Percentiles rank a stretch among this genome's conserved stretches.
Conservation (phyloP, 140 eudicot species). For the Flaveria floridana region DNA sequence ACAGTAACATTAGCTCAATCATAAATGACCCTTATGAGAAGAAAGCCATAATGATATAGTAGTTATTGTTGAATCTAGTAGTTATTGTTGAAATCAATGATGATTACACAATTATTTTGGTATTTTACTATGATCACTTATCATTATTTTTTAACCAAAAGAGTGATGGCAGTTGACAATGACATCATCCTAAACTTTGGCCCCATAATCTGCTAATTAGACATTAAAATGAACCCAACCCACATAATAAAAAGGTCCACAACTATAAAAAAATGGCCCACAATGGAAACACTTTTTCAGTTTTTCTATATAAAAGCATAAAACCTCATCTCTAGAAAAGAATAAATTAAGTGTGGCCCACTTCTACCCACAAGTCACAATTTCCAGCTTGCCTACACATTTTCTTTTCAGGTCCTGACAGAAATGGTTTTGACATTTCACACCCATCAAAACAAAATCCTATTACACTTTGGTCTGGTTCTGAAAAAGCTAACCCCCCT, state of each 20-base stretch:
- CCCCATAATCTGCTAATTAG: neutral
- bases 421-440: slow-evolving; percentile 28
- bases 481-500: slow-evolving; percentile 17
- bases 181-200: slow-evolving; percentile 3
- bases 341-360: slow-evolving; percentile 32
- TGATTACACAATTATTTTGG: slow-evolving; percentile 29
- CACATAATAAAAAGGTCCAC: slow-evolving; percentile 2
- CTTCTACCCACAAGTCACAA: slow-evolving; percentile 27
- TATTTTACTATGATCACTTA: slow-evolving; percentile 8
- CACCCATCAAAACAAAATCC: slow-evolving; percentile 32
- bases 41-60: neutral
- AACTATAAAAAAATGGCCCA: slow-evolving; percentile 21
- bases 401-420: slow-evolving; percentile 31
- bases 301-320: neutral
- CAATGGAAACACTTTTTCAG: slow-evolving; percentile 12
- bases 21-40: neutral
- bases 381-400: slow-evolving; percentile 36
- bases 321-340: slow-evolving; percentile 26
- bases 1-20: slow-evolving; percentile 5
- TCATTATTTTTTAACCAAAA: neutral
- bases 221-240: neutral
- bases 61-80: slow-evolving; percentile 28
- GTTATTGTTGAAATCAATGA: slow-evolving; percentile 35
- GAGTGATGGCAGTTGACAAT: neutral
- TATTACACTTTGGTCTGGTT: slow-evolving; percentile 18